Evolutionary conservation across 2,329 filamentous ascomycete species (phyloP), one percentile per base, ranked within the genome.

Genomic region (Graphilbum sp.): DNA sequence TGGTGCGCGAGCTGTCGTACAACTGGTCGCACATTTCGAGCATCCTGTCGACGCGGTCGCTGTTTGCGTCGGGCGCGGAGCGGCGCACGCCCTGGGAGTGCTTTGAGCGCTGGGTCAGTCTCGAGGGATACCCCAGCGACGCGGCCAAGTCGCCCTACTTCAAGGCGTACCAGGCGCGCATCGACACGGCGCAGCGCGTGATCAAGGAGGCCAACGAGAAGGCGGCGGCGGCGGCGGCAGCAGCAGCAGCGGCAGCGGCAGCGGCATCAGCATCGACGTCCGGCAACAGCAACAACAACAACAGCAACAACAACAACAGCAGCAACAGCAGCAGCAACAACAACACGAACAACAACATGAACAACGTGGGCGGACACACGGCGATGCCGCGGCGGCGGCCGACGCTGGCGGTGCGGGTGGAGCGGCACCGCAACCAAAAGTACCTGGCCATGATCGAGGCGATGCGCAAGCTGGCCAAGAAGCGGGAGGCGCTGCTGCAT

Each of bases 121-220:
- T 96, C 12, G 90, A 96, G 59, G 86, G 87, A 1, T 64, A 95
- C 29, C 88, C 90, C 5, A 74, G 79, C 11, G 90, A 98, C 46
- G 92, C 96, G 79, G 78, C 81, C 16, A 94, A 94, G 60, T 94
- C 85, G 1, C 80, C 87, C 33, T 98, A 96, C 54, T 98, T 96
- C 66, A 84, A 86, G 51, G 60, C 70, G 2, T 79, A 77, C 51
- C 74, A 72, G 45, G 60, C 59, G 10, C 61, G 75, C 21, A 75
- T 79, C 21, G 71, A 77, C 39, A 57, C 63, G 9, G 74, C 72
- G 1, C 72, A 77, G 49, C 60, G 66, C 32, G 56, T 61, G 21
- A 69, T 73, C 42, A 56, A 58, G 34, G 63, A 69, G 40, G 65
- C 70, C 35, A 69, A 71, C 39, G 64, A 71, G 41, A 59, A 63